Evolutionary conservation across 257 asterid genomes (phyloP).

Genomic region (Verbena officinalis): DNA sequence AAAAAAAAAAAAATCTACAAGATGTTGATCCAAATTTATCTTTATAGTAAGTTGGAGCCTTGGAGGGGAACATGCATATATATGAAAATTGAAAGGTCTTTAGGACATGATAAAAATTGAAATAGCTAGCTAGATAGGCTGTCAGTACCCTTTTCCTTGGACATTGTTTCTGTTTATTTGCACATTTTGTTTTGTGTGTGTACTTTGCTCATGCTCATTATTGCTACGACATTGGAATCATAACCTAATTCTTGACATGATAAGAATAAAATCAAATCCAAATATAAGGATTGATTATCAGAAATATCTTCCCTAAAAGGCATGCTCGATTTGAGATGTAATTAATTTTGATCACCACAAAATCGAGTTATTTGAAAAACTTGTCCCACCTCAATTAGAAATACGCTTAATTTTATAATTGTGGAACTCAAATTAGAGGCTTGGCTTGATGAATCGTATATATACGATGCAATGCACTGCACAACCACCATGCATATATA

Average conservation of each 20-base stretch:
- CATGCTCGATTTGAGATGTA: background rate
- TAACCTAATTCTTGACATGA: constrained; percentile 23
- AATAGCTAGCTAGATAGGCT: constrained; percentile 24
- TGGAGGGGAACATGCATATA: background rate
- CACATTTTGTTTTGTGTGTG: constrained; percentile 26
- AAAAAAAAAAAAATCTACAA: too few species aligned
- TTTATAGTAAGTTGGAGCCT: background rate
- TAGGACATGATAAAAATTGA: constrained; percentile 9
- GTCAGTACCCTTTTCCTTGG: constrained; percentile 35
- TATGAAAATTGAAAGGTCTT: constrained; percentile 1
- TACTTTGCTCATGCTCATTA: constrained; percentile 10
- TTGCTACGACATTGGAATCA: constrained; percentile 12
- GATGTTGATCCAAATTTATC: background rate
- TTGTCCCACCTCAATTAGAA: too few species aligned
- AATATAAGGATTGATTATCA: constrained; percentile 8
- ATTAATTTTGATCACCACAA: too few species aligned
- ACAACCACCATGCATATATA: too few species aligned
- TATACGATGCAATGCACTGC: too few species aligned
- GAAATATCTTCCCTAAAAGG: constrained; percentile 23
- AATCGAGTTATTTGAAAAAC: too few species aligned
- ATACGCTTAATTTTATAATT: too few species aligned
- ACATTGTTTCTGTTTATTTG: constrained; percentile 27
- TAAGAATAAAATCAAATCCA: constrained; percentile 24
- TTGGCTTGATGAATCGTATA: too few species aligned
- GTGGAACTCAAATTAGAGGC: too few species aligned